Evolutionary conservation across 2,329 filamentous ascomycete genomes (phyloP).

Genomic region (Chaetomium sp.): DNA sequence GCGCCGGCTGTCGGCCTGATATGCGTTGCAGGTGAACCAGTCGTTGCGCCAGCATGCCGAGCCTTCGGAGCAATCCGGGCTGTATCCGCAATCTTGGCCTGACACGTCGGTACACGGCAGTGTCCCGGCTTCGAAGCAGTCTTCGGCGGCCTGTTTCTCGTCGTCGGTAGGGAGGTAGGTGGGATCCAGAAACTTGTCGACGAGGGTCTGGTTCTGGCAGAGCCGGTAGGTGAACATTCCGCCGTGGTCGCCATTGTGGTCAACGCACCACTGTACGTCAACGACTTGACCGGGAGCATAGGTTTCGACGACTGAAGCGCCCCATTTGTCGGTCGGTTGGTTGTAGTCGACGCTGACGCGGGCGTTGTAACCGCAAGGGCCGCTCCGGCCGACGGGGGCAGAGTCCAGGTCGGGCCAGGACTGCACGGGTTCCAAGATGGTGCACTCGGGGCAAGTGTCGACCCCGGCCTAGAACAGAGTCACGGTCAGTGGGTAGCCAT

Average conservation of each 20-base stretch:
- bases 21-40: slow-evolving; percentile 49
- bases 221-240: slow-evolving; percentile 52
- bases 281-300: slow-evolving; percentile 41
- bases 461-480: slow-evolving; percentile 33
- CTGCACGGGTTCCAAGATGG: slow-evolving; percentile 46
- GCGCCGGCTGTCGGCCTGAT: slow-evolving; percentile 31
- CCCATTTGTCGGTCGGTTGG: slow-evolving; percentile 39
- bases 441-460: slow-evolving; percentile 48
- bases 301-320: slow-evolving; percentile 35
- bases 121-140: slow-evolving; percentile 43
- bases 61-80: slow-evolving; percentile 38
- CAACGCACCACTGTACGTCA: slow-evolving; percentile 49
- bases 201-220: slow-evolving; percentile 44
- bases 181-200: slow-evolving; percentile 44
- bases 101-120: slow-evolving; percentile 44
- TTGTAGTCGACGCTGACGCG: slow-evolving; percentile 49
- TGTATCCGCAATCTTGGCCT: slow-evolving; percentile 44
- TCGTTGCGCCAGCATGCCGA: slow-evolving; percentile 44
- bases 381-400: slow-evolving; percentile 41
- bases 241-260: slow-evolving; percentile 50
- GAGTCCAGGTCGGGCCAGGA: slow-evolving; percentile 43
- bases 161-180: slow-evolving; percentile 41
- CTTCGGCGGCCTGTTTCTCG: slow-evolving; percentile 48
- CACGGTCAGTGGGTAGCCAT: neutral
- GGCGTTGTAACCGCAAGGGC: slow-evolving; percentile 48